phyloP scores from a whole-genome alignment of 441 rosid genomes.

The Lepidium campestre region DNA sequence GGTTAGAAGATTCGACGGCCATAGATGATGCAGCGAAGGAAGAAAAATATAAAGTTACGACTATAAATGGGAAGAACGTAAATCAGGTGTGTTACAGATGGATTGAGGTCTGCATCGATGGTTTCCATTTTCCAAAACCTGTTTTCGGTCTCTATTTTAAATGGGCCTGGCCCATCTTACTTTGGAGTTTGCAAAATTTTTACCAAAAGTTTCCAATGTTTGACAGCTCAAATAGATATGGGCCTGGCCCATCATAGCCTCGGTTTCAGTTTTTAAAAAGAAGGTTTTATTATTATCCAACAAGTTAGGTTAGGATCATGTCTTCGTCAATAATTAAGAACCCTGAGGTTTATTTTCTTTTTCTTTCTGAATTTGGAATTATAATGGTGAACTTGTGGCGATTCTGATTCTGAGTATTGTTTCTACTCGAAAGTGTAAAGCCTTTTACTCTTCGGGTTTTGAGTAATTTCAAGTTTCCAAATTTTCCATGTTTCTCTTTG shows the following conservation, averaged over 20 bases:
- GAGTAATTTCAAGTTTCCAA: neutral
- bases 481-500: neutral
- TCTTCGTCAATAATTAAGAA: neutral
- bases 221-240: too few species aligned
- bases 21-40: conserved; percentile 10
- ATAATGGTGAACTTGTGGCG: too few species aligned
- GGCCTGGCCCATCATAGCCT: too few species aligned
- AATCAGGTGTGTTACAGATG: neutral
- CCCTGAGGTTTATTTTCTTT: neutral
- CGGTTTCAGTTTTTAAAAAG: too few species aligned
- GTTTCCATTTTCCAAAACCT: too few species aligned
- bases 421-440: neutral
- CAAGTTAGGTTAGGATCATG: neutral
- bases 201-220: too few species aligned
- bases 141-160: neutral
- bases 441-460: neutral
- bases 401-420: neutral
- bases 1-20: conserved; percentile 64
- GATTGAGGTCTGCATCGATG: conserved; percentile 10
- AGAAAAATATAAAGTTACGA: neutral
- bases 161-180: neutral
- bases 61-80: neutral
- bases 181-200: too few species aligned
- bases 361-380: neutral
- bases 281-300: neutral